Percentiles rank a stretch among this genome's conserved stretches.
Conservation (phyloP, 345 rosid genomes). For the Streptanthus diversifolius region DNA sequence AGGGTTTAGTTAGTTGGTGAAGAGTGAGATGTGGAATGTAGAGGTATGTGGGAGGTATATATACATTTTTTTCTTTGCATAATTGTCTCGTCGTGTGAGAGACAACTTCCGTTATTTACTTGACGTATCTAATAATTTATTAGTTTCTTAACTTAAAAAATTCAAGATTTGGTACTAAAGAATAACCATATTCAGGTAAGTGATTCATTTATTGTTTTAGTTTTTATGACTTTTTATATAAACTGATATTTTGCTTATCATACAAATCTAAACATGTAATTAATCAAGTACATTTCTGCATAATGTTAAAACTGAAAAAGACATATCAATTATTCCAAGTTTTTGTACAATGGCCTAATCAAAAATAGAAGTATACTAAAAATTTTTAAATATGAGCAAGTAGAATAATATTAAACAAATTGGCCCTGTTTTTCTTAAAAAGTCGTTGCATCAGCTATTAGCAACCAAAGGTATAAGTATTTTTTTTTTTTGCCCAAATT, state of each 20-base stretch:
- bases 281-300: background rate
- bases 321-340: background rate
- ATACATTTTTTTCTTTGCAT: background rate
- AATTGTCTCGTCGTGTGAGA: constrained; percentile 11
- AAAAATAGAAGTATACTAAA: background rate
- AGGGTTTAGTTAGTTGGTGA: constrained; percentile 23
- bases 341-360: background rate
- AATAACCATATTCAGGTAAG: too few species aligned
- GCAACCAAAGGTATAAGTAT: too few species aligned
- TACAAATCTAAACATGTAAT: background rate
- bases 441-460: too few species aligned
- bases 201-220: too few species aligned
- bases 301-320: background rate
- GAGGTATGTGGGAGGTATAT: constrained; percentile 18
- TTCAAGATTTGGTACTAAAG: background rate
- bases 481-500: too few species aligned
- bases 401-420: background rate
- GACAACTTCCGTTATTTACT: constrained; percentile 25
- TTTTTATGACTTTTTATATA: background rate
- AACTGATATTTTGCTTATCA: background rate
- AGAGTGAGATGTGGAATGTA: constrained; percentile 14
- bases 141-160: background rate
- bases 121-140: constrained; percentile 3
- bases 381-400: too few species aligned
- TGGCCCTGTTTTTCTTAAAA: too few species aligned